Conservation (phyloP, 768 basidiomycete genomes). For the Russula abietina region DNA sequence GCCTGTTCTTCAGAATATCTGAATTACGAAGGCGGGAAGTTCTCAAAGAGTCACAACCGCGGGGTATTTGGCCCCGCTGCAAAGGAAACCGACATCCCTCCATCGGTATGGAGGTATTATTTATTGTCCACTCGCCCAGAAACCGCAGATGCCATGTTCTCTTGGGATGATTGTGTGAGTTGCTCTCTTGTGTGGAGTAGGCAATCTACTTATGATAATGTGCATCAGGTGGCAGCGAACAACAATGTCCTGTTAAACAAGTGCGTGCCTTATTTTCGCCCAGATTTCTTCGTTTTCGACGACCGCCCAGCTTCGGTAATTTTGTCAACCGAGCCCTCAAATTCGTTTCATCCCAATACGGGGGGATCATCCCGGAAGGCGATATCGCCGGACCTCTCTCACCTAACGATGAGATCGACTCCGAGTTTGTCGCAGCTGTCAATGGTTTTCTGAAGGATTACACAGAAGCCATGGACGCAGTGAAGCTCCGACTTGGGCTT, state of each 20-base stretch:
- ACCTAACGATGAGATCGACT: slow-evolving; percentile 57
- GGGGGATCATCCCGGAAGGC: slow-evolving; percentile 73
- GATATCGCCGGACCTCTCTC: slow-evolving; percentile 67
- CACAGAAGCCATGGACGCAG: slow-evolving; percentile 81
- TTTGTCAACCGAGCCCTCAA: slow-evolving; percentile 94
- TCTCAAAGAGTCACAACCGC: slow-evolving; percentile 94
- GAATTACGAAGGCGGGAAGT: slow-evolving; percentile 98
- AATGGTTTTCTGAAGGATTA: slow-evolving; percentile 77
- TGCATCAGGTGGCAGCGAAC: slow-evolving; percentile 71
- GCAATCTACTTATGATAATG: background rate
- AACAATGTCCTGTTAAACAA: slow-evolving; percentile 94
- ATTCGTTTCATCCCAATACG: slow-evolving; percentile 83
- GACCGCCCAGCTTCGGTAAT: slow-evolving; percentile 73
- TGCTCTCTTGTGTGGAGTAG: background rate
- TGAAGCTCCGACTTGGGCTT: slow-evolving; percentile 83
- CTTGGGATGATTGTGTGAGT: slow-evolving; percentile 89
- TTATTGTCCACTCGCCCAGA: slow-evolving; percentile 89
- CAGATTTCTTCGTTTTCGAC: background rate
- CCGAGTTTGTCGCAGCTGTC: slow-evolving; percentile 72
- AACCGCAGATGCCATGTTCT: slow-evolving; percentile 91
- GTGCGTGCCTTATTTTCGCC: slow-evolving; percentile 33
- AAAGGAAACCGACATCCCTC: slow-evolving; percentile 85
- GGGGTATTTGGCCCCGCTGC: slow-evolving; percentile 97
- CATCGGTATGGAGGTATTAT: slow-evolving; percentile 97
- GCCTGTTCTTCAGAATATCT: slow-evolving; percentile 64